Evolutionary conservation across 805 yeast species (phyloP).

Genomic region (Pichia pseudocactophila): DNA sequence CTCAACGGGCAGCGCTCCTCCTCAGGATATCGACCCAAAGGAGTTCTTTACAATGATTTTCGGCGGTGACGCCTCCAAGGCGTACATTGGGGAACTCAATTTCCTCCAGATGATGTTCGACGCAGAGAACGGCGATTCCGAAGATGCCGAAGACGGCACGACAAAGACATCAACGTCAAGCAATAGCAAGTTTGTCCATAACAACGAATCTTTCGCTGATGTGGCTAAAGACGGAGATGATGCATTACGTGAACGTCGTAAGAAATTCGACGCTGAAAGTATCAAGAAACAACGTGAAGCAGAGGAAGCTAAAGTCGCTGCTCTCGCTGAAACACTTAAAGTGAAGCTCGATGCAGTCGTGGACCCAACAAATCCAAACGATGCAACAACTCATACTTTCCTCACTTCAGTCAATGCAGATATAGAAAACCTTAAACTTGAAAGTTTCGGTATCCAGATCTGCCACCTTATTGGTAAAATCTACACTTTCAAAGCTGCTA

Average conservation of each 20-base stretch:
- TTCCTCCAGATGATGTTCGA: conserved; percentile 63
- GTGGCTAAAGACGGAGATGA: conserved; percentile 7
- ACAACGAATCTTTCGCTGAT: background rate
- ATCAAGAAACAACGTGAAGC: conserved; percentile 25
- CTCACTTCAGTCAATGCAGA: conserved; percentile 61
- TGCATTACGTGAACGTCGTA: conserved; percentile 8
- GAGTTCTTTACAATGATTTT: conserved; percentile 65
- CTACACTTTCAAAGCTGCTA: conserved; percentile 55
- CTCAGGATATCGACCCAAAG: conserved; percentile 59
- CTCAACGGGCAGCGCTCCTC: conserved; percentile 41
- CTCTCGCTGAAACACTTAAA: conserved; percentile 48
- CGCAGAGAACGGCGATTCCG: conserved; percentile 28
- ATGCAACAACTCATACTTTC: conserved; percentile 28
- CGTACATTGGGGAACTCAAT: conserved; percentile 83
- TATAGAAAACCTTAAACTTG: conserved; percentile 74
- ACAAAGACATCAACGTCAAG: conserved; percentile 1
- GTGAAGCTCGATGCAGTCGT: conserved; percentile 32
- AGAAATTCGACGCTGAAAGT: conserved; percentile 18
- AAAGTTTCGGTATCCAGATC: conserved; percentile 77
- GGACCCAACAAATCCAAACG: conserved; percentile 7
- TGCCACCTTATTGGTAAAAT: conserved; percentile 67
- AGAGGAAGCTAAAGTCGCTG: conserved; percentile 42
- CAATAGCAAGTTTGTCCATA: no score
- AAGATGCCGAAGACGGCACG: conserved; percentile 31
- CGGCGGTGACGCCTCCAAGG: conserved; percentile 84